These are phyloP conservation scores for Boletellus sp. DNA, from an alignment of 768 basidiomycete genomes.

Conservation along the genomic window DNA sequence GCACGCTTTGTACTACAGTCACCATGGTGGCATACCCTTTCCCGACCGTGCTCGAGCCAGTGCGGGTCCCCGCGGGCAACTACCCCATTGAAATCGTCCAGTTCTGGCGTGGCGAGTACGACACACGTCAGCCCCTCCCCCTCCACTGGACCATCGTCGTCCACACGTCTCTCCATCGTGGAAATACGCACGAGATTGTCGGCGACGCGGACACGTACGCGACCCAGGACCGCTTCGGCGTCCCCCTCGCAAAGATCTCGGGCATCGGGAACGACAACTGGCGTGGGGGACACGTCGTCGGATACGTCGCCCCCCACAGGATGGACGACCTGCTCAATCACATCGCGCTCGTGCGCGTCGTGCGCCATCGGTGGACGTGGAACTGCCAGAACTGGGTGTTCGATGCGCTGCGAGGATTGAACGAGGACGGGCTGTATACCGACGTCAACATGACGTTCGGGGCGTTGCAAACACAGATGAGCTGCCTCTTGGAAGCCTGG, in stretches of 20 bases:
- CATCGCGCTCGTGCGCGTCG: constrained; percentile 17
- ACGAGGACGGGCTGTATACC: constrained; percentile 10
- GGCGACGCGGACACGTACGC: constrained; percentile 24
- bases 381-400: constrained; percentile 30
- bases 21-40: neutral
- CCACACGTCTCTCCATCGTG: constrained; percentile 14
- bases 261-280: constrained; percentile 10
- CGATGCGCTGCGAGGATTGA: constrained; percentile 16
- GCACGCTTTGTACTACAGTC: no score
- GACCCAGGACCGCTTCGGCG: constrained; percentile 9
- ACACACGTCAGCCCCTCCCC: constrained; percentile 5
- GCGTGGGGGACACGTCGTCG: constrained; percentile 22
- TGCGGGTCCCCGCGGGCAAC: constrained; percentile 15
- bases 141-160: constrained; percentile 29
- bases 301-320: constrained; percentile 14
- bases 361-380: constrained; percentile 18
- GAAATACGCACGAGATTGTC: constrained; percentile 25
- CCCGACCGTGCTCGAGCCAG: constrained; percentile 12
- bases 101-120: constrained; percentile 25
- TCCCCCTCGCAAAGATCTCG: neutral
- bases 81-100: constrained; percentile 27
- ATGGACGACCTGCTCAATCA: constrained; percentile 8
- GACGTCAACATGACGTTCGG: constrained; percentile 13
- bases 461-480: constrained; percentile 24
- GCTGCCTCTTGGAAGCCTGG: constrained; percentile 27